A percentile compares a stretch with the other conserved stretches of the same genome.
Conservation (phyloP, 2,329 filamentous ascomycete genomes). For the Calonectria pauciramosa region DNA sequence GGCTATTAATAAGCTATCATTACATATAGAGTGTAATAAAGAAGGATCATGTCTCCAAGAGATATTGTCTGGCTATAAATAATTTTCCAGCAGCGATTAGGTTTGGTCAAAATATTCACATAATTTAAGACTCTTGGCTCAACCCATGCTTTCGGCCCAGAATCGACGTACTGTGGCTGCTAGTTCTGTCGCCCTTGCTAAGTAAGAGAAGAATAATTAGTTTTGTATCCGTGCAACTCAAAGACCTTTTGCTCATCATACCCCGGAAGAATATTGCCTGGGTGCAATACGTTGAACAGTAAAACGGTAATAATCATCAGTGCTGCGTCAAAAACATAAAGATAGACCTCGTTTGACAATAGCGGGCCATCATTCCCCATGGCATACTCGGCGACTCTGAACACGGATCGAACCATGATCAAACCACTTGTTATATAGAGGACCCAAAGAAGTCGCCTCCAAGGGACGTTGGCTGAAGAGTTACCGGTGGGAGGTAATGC, state of each 20-base stretch:
- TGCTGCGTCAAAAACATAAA: not conserved
- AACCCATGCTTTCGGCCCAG: too few species aligned
- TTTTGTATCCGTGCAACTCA: too few species aligned
- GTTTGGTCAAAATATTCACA: too few species aligned
- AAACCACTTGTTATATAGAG: not conserved
- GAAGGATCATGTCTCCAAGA: too few species aligned
- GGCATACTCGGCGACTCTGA: not conserved
- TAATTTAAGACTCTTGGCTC: too few species aligned
- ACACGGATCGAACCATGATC: not conserved
- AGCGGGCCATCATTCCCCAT: not conserved
- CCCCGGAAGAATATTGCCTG: not conserved
- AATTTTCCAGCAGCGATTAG: too few species aligned
- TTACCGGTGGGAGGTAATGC: not conserved
- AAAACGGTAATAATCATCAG: not conserved
- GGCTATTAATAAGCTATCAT: too few species aligned
- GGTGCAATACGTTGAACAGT: not conserved
- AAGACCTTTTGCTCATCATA: not conserved
- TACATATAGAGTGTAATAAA: too few species aligned
- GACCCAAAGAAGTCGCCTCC: not conserved
- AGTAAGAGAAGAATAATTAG: too few species aligned
- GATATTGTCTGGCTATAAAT: too few species aligned
- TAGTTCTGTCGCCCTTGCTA: too few species aligned
- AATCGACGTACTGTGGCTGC: too few species aligned
- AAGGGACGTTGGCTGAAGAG: not conserved
- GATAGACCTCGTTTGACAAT: not conserved